Evolutionary conservation across 2,329 filamentous ascomycete species (phyloP).

Genomic region (Sordariomycetes sp.): DNA sequence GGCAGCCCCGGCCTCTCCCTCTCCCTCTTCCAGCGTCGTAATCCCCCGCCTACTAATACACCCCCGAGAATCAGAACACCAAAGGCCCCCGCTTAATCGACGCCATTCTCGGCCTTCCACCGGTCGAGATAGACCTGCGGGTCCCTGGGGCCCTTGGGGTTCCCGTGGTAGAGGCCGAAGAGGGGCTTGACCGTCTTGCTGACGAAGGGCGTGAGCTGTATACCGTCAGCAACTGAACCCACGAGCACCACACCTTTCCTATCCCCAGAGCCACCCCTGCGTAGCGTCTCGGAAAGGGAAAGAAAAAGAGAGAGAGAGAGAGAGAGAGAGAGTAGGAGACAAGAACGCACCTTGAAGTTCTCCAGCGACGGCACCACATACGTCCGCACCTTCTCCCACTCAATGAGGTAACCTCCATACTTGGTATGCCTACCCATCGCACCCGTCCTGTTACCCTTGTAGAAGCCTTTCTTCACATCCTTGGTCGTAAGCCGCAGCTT

Average conservation of each 20-base stretch:
- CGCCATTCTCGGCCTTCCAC: slow-evolving; percentile 57
- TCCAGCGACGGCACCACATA: slow-evolving; percentile 67
- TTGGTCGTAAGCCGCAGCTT: slow-evolving; percentile 83
- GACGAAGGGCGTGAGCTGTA: slow-evolving; percentile 69
- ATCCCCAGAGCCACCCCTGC: no score
- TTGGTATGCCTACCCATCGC: slow-evolving; percentile 77
- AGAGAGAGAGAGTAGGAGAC: no score
- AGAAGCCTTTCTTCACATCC: slow-evolving; percentile 84
- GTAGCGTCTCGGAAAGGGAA: not conserved
- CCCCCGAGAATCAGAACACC: not conserved
- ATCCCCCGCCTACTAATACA: not conserved
- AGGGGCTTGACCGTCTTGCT: slow-evolving; percentile 40
- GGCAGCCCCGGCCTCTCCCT: not conserved
- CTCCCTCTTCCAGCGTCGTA: not conserved
- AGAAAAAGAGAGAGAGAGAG: no score
- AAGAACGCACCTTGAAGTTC: slow-evolving; percentile 54
- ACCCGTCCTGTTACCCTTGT: slow-evolving; percentile 89
- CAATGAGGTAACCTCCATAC: slow-evolving; percentile 70
- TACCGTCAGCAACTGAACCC: not conserved
- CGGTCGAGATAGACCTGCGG: slow-evolving; percentile 48
- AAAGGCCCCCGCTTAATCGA: slow-evolving; percentile 28
- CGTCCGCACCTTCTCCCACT: slow-evolving; percentile 80
- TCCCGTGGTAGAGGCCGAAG: slow-evolving; percentile 39
- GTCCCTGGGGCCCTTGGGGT: slow-evolving; percentile 39
- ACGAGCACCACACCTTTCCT: not conserved